These are phyloP conservation scores for Diversispora epigaea DNA, from an alignment of 192 early-diverging fungal genomes.

Conservation along the genomic window DNA sequence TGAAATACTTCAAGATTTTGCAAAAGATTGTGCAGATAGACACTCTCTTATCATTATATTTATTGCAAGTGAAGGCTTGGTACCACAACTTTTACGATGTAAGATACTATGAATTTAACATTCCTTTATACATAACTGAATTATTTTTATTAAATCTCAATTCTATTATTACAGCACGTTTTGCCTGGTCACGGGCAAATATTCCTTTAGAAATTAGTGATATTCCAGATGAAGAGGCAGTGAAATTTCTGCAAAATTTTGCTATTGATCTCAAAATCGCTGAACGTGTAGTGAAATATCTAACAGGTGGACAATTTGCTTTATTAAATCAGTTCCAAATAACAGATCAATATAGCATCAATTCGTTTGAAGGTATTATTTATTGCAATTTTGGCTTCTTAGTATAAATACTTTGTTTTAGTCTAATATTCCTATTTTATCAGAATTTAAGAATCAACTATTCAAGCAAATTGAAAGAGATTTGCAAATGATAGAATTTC, in stretches of 20 bases:
- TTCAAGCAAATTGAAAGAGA: constrained; percentile 1
- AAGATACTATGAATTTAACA: constrained; percentile 24
- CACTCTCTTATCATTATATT: constrained; percentile 20
- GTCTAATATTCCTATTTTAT: constrained; percentile 11
- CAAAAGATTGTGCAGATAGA: constrained; percentile 11
- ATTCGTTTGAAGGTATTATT: constrained; percentile 17
- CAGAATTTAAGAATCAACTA: constrained; percentile 6
- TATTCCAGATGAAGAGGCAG: constrained; percentile 8
- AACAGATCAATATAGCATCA: background rate
- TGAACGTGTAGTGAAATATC: constrained; percentile 8
- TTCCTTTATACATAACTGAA: constrained; percentile 11
- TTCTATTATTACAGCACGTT: too few species aligned
- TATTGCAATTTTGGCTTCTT: constrained; percentile 6
- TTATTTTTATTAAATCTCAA: too few species aligned
- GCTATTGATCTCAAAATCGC: constrained; percentile 12
- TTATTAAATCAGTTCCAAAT: background rate
- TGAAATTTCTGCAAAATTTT: constrained; percentile 13
- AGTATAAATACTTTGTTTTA: background rate
- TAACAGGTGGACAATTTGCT: constrained; percentile 2
- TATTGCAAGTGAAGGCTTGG: constrained; percentile 19
- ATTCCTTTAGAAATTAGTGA: too few species aligned
- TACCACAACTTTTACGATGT: constrained; percentile 10
- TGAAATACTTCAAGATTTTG: constrained; percentile 21
- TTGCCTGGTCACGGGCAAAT: too few species aligned
- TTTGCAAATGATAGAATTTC: constrained; percentile 1